Base-by-base conservation (phyloP, 1,139 yeast genomes). In the Candida dubliniensis region DNA sequence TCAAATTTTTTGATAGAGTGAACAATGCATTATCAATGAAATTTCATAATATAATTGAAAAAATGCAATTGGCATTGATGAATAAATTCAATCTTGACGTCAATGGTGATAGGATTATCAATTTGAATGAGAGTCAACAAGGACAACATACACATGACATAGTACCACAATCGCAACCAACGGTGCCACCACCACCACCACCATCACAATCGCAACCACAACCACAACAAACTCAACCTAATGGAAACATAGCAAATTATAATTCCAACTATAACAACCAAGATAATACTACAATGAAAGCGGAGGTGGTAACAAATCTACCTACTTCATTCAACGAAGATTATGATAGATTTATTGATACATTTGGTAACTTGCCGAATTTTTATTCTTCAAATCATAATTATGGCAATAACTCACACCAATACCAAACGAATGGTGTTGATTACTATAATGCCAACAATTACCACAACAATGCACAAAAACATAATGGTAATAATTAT, bases 61-160 rank as follows among this genome's bases (percentile, higher is more conserved):
- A 45, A 31, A 49, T 53, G 49, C 53, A 52, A 34, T 13, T 15
- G 14, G 47, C 49, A 3, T 40, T 50, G 27, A 50, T 50, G 53
- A 38, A 36, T 1, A 43, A 40, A 32, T 50, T 47, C 29, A 29
- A 34, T 8, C 39, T 50, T 18, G 49, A 48, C 33, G 34, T 34
- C 6, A 31, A 43, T 35, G 53, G 53, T n/a, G 41, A 48, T 13
- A 41, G 36, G 31, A 27, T 38, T 4, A 25, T 23, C 4, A n/a
- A 30, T 11, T 27, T 27, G 3, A 14, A 25, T 25, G 9, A 11
- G 15, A 32, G 15, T 14, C 13, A 8, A 18, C 35, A 3, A 29
- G 29, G 10, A 27, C 15, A 18, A 29, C 32, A 15, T 9, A 4
- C 2, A 15, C 10, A 31, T 11, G 18, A 14, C 8, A 12, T n/a